Conservation (phyloP, 192 early-diverging fungal species). For the Backusella tarrabulga region DNA sequence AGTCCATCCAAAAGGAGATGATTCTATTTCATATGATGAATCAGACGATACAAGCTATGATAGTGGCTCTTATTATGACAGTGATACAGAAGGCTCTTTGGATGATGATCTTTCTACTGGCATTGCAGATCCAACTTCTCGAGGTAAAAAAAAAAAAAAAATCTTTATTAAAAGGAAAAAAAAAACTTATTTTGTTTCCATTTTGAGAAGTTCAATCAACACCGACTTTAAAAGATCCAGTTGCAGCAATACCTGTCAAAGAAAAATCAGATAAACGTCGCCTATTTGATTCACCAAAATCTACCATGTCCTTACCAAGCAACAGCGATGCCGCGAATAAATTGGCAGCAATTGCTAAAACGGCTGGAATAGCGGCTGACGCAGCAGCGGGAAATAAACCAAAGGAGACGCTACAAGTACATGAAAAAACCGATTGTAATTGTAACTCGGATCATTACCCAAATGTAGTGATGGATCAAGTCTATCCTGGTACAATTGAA, state of each 20-base stretch:
- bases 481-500: slow-evolving; percentile 4
- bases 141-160: not conserved
- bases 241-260: not conserved
- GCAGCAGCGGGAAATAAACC: not conserved
- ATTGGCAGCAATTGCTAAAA: not conserved
- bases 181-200: not conserved
- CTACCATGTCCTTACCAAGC: not conserved
- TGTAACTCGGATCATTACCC: slow-evolving; percentile 45
- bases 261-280: not conserved
- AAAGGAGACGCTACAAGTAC: not conserved
- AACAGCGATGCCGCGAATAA: not conserved
- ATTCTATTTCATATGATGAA: not conserved
- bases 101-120: not conserved
- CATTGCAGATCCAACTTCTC: not conserved
- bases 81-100: slow-evolving; percentile 1
- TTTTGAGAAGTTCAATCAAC: not conserved
- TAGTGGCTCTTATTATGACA: not conserved
- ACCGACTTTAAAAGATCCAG: not conserved
- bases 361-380: not conserved
- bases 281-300: not conserved
- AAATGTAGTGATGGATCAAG: slow-evolving; percentile 33
- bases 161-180: not conserved
- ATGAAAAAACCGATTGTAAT: slow-evolving; percentile 38
- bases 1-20: not conserved
- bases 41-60: not conserved